Percentiles rank a stretch among this genome's conserved stretches.
These are phyloP conservation scores for Diaporthe amygdali DNA, from an alignment of 2,329 filamentous ascomycete genomes.

Conservation along the genomic window DNA sequence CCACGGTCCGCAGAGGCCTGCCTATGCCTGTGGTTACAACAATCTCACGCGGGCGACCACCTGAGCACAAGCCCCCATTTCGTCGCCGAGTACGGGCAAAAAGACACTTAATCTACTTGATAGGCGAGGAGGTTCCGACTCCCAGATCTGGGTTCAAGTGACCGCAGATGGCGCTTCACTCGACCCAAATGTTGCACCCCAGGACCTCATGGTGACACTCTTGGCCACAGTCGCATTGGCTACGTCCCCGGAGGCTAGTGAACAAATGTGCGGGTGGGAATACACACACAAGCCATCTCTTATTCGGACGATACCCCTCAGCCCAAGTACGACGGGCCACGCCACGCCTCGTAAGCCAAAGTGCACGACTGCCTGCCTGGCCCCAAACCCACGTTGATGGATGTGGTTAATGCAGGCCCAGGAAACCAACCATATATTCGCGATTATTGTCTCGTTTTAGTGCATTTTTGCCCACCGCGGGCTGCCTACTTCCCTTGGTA, in stretches of 20 bases:
- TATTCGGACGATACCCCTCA: background rate
- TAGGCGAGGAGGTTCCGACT: constrained; percentile 9
- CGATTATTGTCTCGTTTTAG: constrained; percentile 9
- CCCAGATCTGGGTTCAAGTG: constrained; percentile 5
- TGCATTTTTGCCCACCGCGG: constrained; percentile 3
- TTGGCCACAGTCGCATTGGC: background rate
- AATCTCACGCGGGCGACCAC: constrained; percentile 2
- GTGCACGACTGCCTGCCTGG: background rate
- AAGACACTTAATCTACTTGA: constrained; percentile 11
- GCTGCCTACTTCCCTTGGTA: background rate
- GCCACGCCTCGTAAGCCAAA: constrained; percentile 13
- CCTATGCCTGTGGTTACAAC: background rate
- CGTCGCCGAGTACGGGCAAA: background rate
- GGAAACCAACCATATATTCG: constrained; percentile 5
- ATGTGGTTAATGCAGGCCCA: constrained; percentile 9
- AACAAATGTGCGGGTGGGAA: background rate
- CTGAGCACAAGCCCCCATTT: background rate
- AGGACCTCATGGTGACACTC: background rate
- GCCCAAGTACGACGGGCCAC: background rate
- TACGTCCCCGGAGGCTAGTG: background rate
- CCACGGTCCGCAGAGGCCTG: background rate
- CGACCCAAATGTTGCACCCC: background rate
- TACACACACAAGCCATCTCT: background rate
- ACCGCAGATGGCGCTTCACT: constrained; percentile 1
- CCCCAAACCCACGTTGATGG: constrained; percentile 2